phyloP scores from a whole-genome alignment of 2,329 filamentous ascomycete species.

The Cladophialophora chaetospira region DNA sequence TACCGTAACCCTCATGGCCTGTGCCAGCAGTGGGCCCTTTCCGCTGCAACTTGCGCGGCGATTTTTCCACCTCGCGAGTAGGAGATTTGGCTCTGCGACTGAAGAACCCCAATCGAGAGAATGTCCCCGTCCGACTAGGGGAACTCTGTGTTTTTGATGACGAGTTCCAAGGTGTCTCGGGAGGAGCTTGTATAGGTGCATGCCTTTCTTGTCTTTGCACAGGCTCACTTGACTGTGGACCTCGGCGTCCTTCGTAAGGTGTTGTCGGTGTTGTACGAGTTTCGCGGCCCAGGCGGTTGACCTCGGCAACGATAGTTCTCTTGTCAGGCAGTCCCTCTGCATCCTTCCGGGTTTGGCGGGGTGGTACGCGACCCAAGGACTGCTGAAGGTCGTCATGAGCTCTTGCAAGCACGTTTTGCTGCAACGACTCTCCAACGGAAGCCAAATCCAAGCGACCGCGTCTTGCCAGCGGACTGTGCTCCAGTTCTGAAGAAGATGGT shows the following conservation, averaged over 20 bases:
- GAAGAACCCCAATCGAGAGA: conserved; percentile 77
- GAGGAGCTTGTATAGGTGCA: neutral
- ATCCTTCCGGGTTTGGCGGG: conserved; percentile 69
- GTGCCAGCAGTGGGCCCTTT: conserved; percentile 91
- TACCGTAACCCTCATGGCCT: conserved; percentile 72
- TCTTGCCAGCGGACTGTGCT: conserved; percentile 20
- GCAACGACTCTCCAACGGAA: conserved; percentile 32
- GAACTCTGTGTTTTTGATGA: conserved; percentile 2
- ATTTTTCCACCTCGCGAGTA: conserved; percentile 61
- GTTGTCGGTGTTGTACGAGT: conserved; percentile 39
- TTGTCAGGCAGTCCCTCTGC: conserved; percentile 62
- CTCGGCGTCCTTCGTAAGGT: conserved; percentile 43
- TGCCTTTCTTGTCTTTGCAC: neutral
- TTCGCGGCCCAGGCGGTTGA: conserved; percentile 66
- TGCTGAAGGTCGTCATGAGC: conserved; percentile 33
- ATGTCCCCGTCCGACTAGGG: conserved; percentile 37
- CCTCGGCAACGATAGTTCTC: conserved; percentile 48
- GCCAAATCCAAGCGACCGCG: conserved; percentile 32
- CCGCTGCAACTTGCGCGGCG: conserved; percentile 64
- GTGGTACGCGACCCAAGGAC: conserved; percentile 44
- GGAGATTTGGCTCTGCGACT: conserved; percentile 58
- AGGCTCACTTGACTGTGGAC: neutral
- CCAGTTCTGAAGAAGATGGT: conserved; percentile 6
- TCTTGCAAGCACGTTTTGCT: conserved; percentile 26
- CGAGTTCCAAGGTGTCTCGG: neutral